phyloP scores from a whole-genome alignment of 192 early-diverging fungal species.

The Backusella circina region DNA sequence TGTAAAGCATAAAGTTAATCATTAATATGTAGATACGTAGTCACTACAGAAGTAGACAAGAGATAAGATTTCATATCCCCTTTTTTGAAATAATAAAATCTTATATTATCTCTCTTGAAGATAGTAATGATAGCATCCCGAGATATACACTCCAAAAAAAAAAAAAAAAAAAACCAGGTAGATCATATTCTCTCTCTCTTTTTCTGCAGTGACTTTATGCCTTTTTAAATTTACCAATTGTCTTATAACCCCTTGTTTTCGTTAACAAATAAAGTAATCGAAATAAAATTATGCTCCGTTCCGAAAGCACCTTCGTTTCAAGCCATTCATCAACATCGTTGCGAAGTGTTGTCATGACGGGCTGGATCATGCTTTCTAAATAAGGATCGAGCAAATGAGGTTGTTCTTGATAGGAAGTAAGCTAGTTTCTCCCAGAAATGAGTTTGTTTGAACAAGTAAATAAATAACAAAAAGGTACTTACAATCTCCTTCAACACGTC shows the following conservation, averaged over 20 bases:
- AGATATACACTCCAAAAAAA: too few relatives aligned
- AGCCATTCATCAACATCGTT: slow-evolving; percentile 28
- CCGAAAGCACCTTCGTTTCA: not conserved
- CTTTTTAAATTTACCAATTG: slow-evolving; percentile 52
- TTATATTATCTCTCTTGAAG: not conserved
- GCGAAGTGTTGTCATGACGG: slow-evolving; percentile 54
- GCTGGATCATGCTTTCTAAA: slow-evolving; percentile 63
- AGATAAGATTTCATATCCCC: not conserved
- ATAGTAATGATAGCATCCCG: not conserved
- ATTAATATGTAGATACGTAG: not conserved
- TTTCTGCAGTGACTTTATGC: too few relatives aligned
- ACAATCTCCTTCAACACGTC: not conserved
- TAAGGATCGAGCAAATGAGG: slow-evolving; percentile 74
- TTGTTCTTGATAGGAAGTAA: slow-evolving; percentile 70
- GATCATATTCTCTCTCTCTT: too few relatives aligned
- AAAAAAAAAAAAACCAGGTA: too few relatives aligned
- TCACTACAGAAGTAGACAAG: too few relatives aligned
- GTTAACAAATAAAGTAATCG: slow-evolving; percentile 65
- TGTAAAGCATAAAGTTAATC: not conserved
- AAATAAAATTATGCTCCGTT: slow-evolving; percentile 4
- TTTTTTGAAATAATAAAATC: too few relatives aligned
- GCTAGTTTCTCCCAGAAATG: slow-evolving; percentile 15
- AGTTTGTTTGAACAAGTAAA: not conserved
- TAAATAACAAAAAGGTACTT: not conserved
- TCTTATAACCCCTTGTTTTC: slow-evolving; percentile 90